phyloP scores from a whole-genome alignment of 2,329 filamentous ascomycete genomes.

The Pyrenochaeta sp. region DNA sequence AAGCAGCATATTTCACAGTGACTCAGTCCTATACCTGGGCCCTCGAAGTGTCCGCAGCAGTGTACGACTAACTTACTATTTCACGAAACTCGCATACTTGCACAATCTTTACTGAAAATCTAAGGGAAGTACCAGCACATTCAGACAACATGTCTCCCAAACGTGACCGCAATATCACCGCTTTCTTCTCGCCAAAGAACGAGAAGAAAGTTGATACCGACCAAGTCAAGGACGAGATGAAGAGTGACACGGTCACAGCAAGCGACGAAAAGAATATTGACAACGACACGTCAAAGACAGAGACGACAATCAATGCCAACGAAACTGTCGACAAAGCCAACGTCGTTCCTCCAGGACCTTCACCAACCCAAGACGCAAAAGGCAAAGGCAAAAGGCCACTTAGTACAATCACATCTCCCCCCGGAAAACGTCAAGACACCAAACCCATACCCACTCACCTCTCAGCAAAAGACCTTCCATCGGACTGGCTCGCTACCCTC shows the following conservation, averaged over 20 bases:
- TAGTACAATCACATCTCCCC: background rate
- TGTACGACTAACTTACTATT: too few species aligned
- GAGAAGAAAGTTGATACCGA: conserved; percentile 2
- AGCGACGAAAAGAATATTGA: too few species aligned
- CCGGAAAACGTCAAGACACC: conserved; percentile 6
- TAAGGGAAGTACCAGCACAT: background rate
- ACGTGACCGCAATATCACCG: conserved; percentile 5
- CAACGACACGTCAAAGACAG: too few species aligned
- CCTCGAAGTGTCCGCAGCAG: too few species aligned
- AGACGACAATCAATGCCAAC: too few species aligned
- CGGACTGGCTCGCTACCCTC: background rate
- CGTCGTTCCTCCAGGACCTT: background rate
- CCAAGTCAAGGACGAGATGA: too few species aligned
- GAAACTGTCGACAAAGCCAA: background rate
- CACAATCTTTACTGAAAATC: background rate
- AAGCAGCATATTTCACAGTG: background rate
- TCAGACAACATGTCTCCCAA: background rate
- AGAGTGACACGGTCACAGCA: too few species aligned
- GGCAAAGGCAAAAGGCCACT: background rate
- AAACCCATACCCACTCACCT: conserved; percentile 7
- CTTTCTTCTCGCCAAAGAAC: conserved; percentile 5
- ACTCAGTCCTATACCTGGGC: background rate
- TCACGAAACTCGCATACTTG: too few species aligned
- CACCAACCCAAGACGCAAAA: background rate
- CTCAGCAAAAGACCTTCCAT: conserved; percentile 16